Percentiles rank a stretch among this genome's conserved stretches.
Conservation (phyloP, 495 filamentous ascomycete species). For the Neurospora sp. region DNA sequence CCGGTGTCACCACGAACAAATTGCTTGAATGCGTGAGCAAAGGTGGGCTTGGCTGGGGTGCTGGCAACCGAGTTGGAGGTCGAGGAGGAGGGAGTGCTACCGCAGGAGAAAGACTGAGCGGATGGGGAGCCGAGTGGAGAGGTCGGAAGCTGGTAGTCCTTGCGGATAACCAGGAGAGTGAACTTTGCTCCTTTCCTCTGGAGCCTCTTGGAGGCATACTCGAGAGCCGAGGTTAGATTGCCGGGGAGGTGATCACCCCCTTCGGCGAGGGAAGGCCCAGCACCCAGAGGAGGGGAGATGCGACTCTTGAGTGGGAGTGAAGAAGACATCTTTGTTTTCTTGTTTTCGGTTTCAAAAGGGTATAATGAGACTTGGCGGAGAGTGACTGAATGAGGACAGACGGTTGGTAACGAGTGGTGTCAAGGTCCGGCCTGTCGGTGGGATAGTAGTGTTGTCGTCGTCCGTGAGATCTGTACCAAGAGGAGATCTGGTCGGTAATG, state of each 20-base stretch:
- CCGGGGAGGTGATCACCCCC: constrained; percentile 32
- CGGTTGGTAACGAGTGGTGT: background rate
- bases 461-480: background rate
- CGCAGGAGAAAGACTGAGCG: background rate
- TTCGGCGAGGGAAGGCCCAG: constrained; percentile 39
- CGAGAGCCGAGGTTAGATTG: constrained; percentile 32
- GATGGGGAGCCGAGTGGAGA: constrained; percentile 9
- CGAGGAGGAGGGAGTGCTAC: constrained; percentile 5
- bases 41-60: constrained; percentile 17
- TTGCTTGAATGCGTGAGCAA: constrained; percentile 27
- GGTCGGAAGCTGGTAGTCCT: constrained; percentile 37
- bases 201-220: constrained; percentile 42
- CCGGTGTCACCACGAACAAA: constrained; percentile 27
- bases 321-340: constrained; percentile 1
- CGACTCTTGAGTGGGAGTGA: constrained; percentile 32
- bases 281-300: constrained; percentile 47
- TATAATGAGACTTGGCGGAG: background rate
- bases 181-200: constrained; percentile 36
- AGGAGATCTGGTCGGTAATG: background rate
- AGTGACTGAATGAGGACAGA: background rate
- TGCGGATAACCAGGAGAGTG: constrained; percentile 39
- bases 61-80: constrained; percentile 16
- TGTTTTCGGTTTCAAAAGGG: background rate
- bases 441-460: background rate
- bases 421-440: background rate